Conservation (phyloP, 1,284 basidiomycete genomes). For the Irpex sp. region DNA sequence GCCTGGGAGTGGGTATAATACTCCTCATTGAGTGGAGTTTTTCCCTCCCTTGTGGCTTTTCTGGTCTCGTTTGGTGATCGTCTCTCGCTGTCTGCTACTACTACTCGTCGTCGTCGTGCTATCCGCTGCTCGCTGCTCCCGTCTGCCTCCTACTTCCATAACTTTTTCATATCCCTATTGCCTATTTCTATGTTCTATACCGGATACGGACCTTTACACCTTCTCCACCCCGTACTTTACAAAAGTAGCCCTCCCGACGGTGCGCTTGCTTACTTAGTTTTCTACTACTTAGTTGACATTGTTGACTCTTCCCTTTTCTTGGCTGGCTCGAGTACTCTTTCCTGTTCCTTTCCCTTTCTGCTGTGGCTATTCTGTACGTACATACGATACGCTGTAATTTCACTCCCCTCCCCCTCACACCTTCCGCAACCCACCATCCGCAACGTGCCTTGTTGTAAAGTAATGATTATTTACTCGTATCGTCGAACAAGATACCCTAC, state of each 20-base stretch:
- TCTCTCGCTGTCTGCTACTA: not conserved
- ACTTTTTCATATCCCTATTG: no score
- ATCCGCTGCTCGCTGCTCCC: not conserved
- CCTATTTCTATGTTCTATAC: not conserved
- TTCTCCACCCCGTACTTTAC: not conserved
- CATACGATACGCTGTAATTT: not conserved
- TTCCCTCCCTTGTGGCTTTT: not conserved
- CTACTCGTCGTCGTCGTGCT: not conserved
- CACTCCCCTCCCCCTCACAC: not conserved
- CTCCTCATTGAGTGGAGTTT: conserved; percentile 34
- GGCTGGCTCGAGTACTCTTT: not conserved
- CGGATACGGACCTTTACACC: not conserved
- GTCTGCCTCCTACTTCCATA: no score
- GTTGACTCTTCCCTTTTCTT: no score
- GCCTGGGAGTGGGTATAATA: conserved; percentile 43
- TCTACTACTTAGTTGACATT: not conserved
- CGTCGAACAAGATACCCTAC: not conserved
- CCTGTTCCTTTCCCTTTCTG: not conserved
- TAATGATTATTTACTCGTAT: not conserved
- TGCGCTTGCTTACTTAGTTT: not conserved
- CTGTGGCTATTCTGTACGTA: not conserved
- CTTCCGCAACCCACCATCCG: not conserved
- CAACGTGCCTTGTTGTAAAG: not conserved
- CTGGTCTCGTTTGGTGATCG: not conserved
- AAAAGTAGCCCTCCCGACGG: not conserved